Conservation (phyloP, 2,329 filamentous ascomycete species). For the Pestalotiopsis sp. region DNA sequence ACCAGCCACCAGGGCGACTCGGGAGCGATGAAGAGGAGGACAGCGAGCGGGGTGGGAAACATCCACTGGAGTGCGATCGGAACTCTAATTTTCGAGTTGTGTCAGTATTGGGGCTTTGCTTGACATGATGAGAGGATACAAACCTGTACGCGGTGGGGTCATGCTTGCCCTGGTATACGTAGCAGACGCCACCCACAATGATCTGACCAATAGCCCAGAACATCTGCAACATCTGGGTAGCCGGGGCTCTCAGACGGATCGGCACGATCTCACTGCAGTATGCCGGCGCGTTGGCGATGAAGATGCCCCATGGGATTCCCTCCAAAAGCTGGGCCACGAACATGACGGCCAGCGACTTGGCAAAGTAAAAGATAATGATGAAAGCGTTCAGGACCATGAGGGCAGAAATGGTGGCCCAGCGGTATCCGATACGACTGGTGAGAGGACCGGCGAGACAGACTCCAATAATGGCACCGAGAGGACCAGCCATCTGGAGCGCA, state of each 20-base stretch:
- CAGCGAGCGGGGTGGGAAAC: constrained; percentile 13
- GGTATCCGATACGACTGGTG: constrained; percentile 50
- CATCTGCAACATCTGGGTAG: constrained; percentile 40
- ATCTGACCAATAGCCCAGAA: constrained; percentile 58
- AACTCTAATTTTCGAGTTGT: constrained; percentile 33
- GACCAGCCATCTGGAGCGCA: constrained; percentile 57
- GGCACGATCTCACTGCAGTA: constrained; percentile 62
- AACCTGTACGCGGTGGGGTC: constrained; percentile 54
- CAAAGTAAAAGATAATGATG: constrained; percentile 33
- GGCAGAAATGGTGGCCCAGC: constrained; percentile 32
- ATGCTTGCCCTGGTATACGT: constrained; percentile 54
- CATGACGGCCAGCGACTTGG: constrained; percentile 23
- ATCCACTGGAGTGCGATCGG: constrained; percentile 24
- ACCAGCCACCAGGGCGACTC: constrained; percentile 18
- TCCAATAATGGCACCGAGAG: constrained; percentile 62
- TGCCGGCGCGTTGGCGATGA: constrained; percentile 34
- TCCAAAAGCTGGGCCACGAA: constrained; percentile 33
- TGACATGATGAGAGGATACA: constrained; percentile 24
- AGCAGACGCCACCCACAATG: constrained; percentile 61
- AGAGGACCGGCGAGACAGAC: constrained; percentile 63
- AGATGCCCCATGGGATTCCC: constrained; percentile 36
- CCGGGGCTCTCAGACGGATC: constrained; percentile 56
- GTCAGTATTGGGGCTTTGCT: constrained; percentile 33
- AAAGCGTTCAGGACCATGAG: constrained; percentile 31
- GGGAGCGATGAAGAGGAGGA: constrained; percentile 11